Base-by-base conservation (phyloP, 2,329 filamentous ascomycete genomes). In the Hirsutella minnesotensis region DNA sequence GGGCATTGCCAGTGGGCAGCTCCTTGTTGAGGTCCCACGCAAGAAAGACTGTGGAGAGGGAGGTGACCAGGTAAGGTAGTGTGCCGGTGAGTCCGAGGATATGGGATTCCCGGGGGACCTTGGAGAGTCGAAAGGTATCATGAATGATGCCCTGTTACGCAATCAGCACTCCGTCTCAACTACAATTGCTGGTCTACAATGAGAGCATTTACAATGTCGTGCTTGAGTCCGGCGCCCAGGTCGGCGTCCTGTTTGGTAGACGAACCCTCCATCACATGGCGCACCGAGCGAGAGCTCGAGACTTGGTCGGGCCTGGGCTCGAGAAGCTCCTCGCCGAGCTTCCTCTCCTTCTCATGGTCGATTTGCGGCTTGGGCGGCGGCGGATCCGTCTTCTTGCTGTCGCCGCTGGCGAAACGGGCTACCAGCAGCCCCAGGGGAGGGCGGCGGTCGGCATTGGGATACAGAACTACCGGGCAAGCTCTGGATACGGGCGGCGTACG, bases 21-120 rank as follows among this genome's bases (percentile, higher is more conserved):
- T 76, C 67, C 47, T 82, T 79, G 59, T 87, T 89, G 50, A 94
- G 78, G 55, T 92, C 80, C 73, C 81, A 94, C 3, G 86, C 79
- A 33, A 94, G 79, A 58, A 80, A 88, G 42, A 94, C 73, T 1
- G 89, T 95, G 29, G 85, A 78, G 3, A 89, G 57, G 0, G 88
- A 94, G 4, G 89, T 95, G 35, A 73, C 84, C 9, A 94, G 69
- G 63, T 95, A 95, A 38, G 92, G 87, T 5, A 95, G 56, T 2
- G 94, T 81, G 55, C 87, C 88, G 5, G 84, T 84, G 45, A 86
- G 68, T 44, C 84, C 84, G 36, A 88, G 72, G 45, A 73, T 69
- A 39, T 81, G 71, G 19, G 82, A 77, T 57, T 85, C 78, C 53
- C 70, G 75, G 8, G 84, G 84, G 4, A 87, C 82, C 2, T 67